Percentiles rank a stretch among this genome's conserved stretches.
Evolutionary conservation across 306 rosid genomes (phyloP).

Genomic region (Rosa rugosa): DNA sequence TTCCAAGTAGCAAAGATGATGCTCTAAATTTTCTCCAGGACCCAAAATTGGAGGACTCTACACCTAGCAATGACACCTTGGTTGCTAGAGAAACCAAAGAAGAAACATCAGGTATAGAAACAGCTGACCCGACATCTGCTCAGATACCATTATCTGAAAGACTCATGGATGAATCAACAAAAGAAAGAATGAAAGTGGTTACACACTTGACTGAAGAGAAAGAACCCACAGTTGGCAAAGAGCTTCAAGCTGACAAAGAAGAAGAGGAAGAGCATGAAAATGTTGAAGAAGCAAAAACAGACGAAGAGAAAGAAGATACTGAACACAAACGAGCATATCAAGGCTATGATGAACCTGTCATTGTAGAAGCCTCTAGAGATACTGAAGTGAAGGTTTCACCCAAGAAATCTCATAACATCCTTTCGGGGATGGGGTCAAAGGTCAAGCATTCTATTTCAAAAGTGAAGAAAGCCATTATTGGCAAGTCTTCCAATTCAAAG

Average conservation of each 20-base stretch:
- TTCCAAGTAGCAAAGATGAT: slow-evolving; percentile 12
- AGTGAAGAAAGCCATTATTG: slow-evolving; percentile 66
- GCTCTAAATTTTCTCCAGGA: slow-evolving; percentile 5
- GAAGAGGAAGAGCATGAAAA: slow-evolving; percentile 27
- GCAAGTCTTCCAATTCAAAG: slow-evolving; percentile 64
- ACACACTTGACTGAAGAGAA: slow-evolving; percentile 20
- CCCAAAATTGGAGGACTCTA: slow-evolving; percentile 1
- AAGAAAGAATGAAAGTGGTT: slow-evolving; percentile 7
- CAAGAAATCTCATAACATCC: slow-evolving; percentile 58
- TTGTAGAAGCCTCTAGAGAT: slow-evolving; percentile 42
- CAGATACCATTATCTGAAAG: slow-evolving; percentile 11
- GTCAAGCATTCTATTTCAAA: slow-evolving; percentile 76
- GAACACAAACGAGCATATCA: slow-evolving; percentile 27
- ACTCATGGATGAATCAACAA: slow-evolving; percentile 16
- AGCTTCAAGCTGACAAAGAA: slow-evolving; percentile 21
- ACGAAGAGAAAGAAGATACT: slow-evolving; percentile 23
- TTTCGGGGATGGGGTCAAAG: slow-evolving; percentile 69
- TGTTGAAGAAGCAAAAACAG: slow-evolving; percentile 21
- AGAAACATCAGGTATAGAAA: slow-evolving; percentile 16
- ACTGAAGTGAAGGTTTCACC: slow-evolving; percentile 35
- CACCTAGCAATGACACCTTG: slow-evolving; percentile 14
- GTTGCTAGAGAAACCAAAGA: slow-evolving; percentile 20
- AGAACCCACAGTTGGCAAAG: slow-evolving; percentile 18
- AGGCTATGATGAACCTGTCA: slow-evolving; percentile 29
- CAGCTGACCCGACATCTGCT: neutral